Base-by-base conservation (phyloP, 2,329 filamentous ascomycete species). In the Colletotrichum truncatum region DNA sequence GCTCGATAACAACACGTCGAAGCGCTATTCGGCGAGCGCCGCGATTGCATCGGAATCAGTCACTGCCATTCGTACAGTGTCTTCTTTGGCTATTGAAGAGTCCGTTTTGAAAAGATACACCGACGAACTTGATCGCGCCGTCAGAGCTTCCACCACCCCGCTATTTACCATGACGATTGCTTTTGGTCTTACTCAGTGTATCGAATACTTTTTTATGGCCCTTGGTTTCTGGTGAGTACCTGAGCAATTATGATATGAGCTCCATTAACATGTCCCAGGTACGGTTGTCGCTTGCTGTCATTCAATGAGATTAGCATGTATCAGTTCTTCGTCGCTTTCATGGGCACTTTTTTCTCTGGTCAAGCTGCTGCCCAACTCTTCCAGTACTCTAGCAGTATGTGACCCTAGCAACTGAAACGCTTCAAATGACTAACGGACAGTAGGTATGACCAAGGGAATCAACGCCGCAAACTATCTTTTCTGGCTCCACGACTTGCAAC, bases 321-420 rank as follows among this genome's bases (percentile, higher is more conserved):
- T n/a, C 70, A 81, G 43, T 84, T 82, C 68, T 81, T 86, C 59
- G 78, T 87, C 16, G 78, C 84, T 8, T 86, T 86, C 67, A 80
- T 85, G 73, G 81, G 78, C 3, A 79, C 86, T 6, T 80, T 85
- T 36, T 84, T 80, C 67, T 78, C 77, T 0, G 80, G 77, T 0
- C 79, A 83, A 73, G 77, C 77, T 2, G 75, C 79, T 0, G 71
- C 75, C 1, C 74, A 78, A 49, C 71, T 83, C 8, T 83, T 83
- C 69, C 73, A 80, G 46, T 83, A 84, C 70, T 82, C 84, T 1
- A 84, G 81, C 5, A 85, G 78, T 70, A 53, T 71, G 72, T 30
- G 23, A 4, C 6, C 34, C 4, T 18, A 11, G 14, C 10, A 6
- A 11, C 34, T 32, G 6, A 14, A 6, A 21, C n/a, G 14, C 12